Evolutionary conservation across 768 basidiomycete genomes (phyloP), one percentile per base, ranked within the genome.

Genomic region (Austroboletus festivus): DNA sequence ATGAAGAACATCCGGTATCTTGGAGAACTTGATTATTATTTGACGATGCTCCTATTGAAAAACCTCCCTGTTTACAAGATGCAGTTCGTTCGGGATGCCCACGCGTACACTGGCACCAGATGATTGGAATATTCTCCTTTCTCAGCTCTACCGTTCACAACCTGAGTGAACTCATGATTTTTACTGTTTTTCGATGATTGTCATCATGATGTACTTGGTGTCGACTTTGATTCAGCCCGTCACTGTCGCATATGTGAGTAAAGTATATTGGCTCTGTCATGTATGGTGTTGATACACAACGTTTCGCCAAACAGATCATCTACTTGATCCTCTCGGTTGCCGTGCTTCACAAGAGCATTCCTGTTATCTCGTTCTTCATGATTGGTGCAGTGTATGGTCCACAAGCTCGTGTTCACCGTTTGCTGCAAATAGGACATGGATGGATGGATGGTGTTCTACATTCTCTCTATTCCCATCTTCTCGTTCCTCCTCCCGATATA

Each of bases 171-270:
- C 76, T 21, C 84, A 94, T 20, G 96, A 99, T 68, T 82, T 98
- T n/a, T 99, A 95, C 85, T 99, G 96, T 75, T 98, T 99, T 81
- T 94, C 92, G 11, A 97, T 97, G 74, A 97, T 97, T 63, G 93
- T 97, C 57, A 92, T 95, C 30, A 93, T 88, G 65, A 99, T 99
- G 94, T 96, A 99, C 65, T 76, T 99, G 54, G 83, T 89, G 52
- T 95, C 95, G 64, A 98, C 96, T 3, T 79, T 99, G 53, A 95
- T 98, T 23, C 76, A 98, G 20, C 96, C 96, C 19, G 96, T 94
- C 34, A 95, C 96, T 53, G 98, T 98, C 72, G n/a, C n/a, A n/a
- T n/a, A n/a, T n/a, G n/a, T n/a, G n/a, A n/a, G n/a, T n/a, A n/a
- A n/a, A n/a, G n/a, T n/a, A n/a, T n/a, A n/a, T n/a, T n/a, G n/a